phyloP scores from a whole-genome alignment of 352 stramenopile species.

The Phytophthora boehmeriae region DNA sequence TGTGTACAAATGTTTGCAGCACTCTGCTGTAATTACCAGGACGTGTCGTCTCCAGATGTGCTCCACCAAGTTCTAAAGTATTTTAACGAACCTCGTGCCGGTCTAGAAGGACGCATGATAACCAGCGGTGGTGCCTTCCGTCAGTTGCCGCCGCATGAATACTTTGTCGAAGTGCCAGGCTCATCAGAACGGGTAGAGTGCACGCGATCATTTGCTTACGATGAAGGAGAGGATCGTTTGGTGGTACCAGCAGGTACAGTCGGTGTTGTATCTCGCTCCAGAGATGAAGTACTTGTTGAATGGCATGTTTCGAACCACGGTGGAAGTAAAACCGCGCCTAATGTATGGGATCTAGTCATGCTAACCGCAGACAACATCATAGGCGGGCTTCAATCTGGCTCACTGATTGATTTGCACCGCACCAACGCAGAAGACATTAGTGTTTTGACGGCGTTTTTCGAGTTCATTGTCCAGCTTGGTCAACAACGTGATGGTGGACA shows the following conservation, averaged over 20 bases:
- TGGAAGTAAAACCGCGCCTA: conserved; percentile 13
- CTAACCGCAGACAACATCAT: conserved; percentile 45
- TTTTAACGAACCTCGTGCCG: conserved; percentile 40
- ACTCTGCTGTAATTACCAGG: conserved; percentile 45
- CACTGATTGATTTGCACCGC: conserved; percentile 31
- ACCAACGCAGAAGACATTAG: conserved; percentile 43
- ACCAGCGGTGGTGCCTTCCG: conserved; percentile 8
- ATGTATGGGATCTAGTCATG: conserved; percentile 62
- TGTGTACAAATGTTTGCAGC: conserved; percentile 58
- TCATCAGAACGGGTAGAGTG: conserved; percentile 38
- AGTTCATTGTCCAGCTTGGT: conserved; percentile 58
- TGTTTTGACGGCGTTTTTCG: conserved; percentile 58
- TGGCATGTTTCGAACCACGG: conserved; percentile 37
- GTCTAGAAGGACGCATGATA: conserved; percentile 16
- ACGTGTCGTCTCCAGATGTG: conserved; percentile 28
- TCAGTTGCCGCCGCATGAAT: conserved; percentile 55
- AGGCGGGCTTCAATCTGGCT: conserved; percentile 41
- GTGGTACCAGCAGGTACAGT: conserved; percentile 49
- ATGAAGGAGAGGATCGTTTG: conserved; percentile 25
- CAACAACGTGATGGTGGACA: conserved; percentile 31
- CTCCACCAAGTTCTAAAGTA: conserved; percentile 60
- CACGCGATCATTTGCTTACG: conserved; percentile 61
- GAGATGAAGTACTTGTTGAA: conserved; percentile 42
- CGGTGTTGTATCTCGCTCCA: conserved; percentile 25
- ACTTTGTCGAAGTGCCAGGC: conserved; percentile 31